Percentiles rank a stretch among this genome's conserved stretches.
Evolutionary conservation across 306 rosid genomes (phyloP).

Genomic region (Vicia faba): DNA sequence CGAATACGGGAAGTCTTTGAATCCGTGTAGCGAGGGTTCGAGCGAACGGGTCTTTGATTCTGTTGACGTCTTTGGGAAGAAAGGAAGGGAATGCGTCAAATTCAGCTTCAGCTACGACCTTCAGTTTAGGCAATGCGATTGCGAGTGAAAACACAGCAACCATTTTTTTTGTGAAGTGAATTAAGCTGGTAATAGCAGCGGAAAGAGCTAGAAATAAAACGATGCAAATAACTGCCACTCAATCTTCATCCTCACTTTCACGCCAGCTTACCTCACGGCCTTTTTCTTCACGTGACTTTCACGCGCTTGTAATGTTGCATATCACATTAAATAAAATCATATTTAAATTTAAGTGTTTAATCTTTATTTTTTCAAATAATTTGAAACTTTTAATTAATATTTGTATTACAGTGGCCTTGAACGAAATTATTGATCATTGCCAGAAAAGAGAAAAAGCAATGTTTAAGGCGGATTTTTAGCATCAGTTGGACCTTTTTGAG

Average conservation of each 20-base stretch:
- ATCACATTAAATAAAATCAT: too few species aligned
- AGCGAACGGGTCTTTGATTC: slow-evolving; percentile 71
- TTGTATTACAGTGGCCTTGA: too few species aligned
- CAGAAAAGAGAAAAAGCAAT: too few species aligned
- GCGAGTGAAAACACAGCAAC: neutral
- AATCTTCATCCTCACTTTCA: neutral
- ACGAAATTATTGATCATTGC: too few species aligned
- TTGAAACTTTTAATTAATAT: too few species aligned
- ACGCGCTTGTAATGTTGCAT: neutral
- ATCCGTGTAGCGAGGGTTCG: slow-evolving; percentile 70
- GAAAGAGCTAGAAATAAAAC: too few species aligned
- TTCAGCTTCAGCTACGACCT: slow-evolving; percentile 37
- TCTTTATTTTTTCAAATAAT: too few species aligned
- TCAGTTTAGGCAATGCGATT: neutral
- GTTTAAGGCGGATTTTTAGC: too few species aligned
- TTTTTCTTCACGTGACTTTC: neutral
- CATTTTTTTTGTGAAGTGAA: slow-evolving; percentile 40
- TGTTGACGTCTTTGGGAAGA: slow-evolving; percentile 67
- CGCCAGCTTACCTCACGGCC: neutral
- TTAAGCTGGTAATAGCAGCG: neutral
- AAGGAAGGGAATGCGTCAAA: slow-evolving; percentile 66
- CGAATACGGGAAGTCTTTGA: slow-evolving; percentile 66
- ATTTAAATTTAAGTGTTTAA: too few species aligned
- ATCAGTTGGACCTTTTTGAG: too few species aligned
- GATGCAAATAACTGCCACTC: slow-evolving; percentile 12